phyloP scores from a whole-genome alignment of 306 rosid genomes.

The Glycyrrhiza uralensis region DNA sequence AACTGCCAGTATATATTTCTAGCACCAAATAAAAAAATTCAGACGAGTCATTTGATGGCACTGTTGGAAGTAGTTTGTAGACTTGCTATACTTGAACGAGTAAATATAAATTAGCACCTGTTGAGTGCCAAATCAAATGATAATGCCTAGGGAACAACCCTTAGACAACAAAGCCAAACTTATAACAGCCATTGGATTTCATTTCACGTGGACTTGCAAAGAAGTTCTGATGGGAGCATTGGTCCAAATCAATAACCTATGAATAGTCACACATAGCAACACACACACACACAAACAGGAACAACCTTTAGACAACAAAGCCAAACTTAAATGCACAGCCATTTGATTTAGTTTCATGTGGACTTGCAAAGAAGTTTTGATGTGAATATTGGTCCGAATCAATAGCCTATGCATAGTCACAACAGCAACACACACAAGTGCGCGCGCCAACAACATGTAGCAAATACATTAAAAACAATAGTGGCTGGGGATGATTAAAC shows the following conservation, averaged over 20 bases:
- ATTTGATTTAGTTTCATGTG: neutral
- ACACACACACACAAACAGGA: too few species aligned
- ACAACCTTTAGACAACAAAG: neutral
- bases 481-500: neutral
- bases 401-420: slow-evolving; percentile 1
- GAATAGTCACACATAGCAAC: too few species aligned
- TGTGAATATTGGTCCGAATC: neutral
- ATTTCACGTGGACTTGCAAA: neutral
- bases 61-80: neutral
- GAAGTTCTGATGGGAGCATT: neutral
- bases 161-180: slow-evolving; percentile 7
- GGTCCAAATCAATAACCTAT: slow-evolving; percentile 5
- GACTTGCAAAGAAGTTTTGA: neutral
- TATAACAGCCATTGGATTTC: neutral
- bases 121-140: slow-evolving; percentile 5
- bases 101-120: neutral
- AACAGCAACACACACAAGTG: neutral
- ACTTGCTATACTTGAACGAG: slow-evolving; percentile 1
- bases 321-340: neutral
- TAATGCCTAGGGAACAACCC: slow-evolving; percentile 1
- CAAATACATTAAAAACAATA: neutral
- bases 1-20: neutral
- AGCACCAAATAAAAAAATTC: neutral
- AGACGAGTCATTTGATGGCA: slow-evolving; percentile 1
- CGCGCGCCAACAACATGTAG: neutral